Base-by-base conservation (phyloP, 1,139 yeast species). In the Candida frijolesensis region DNA sequence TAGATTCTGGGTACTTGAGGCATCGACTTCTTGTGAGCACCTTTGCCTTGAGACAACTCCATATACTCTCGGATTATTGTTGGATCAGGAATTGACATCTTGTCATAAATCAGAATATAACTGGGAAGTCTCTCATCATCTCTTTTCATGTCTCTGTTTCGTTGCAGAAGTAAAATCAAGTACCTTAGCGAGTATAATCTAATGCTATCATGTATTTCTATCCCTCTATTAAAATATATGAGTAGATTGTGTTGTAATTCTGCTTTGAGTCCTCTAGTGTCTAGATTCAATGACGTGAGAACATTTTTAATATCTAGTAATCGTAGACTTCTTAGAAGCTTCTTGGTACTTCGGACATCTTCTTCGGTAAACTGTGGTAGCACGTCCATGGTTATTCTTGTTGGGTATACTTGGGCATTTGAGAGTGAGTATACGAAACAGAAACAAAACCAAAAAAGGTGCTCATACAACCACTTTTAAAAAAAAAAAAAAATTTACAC, bases 1-100 rank as follows among this genome's bases (percentile, higher is more conserved):
- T 65, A 42, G 25, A 22, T 38, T 43, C 16, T 27, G 19, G 40
- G 44, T 44, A 48, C 39, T 30, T 46, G 48, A 42, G 14, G 53
- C 30, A 33, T 22, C 54, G 22, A 37, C 46, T 44, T 29, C 49
- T 15, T 15, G 51, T 47, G 16, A 50, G 47, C 34, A 34, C 15
- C 49, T 34, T 15, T 25, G 30, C 42, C 32, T 4, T n/a, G 25
- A 8, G 16, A 3, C 22, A 45, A 34, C 10, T 7, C 29, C 3
- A 11, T 14, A 11, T 45, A 40, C 1, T 22, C 37, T 11, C 22
- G 10, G n/a, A 38, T 12, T 11, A 38, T 19, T n/a, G 4, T 19
- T 2, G 29, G 30, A 25, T 38, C 42, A n/a, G 12, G 5, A 7
- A 22, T 22, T 38, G 22, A 19, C 30, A 38, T 22, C 15, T 29